A percentile compares a stretch with the other conserved stretches of the same genome.
Evolutionary conservation across 2,329 filamentous ascomycete genomes (phyloP).

Genomic region (Paramyrothecium roridum): DNA sequence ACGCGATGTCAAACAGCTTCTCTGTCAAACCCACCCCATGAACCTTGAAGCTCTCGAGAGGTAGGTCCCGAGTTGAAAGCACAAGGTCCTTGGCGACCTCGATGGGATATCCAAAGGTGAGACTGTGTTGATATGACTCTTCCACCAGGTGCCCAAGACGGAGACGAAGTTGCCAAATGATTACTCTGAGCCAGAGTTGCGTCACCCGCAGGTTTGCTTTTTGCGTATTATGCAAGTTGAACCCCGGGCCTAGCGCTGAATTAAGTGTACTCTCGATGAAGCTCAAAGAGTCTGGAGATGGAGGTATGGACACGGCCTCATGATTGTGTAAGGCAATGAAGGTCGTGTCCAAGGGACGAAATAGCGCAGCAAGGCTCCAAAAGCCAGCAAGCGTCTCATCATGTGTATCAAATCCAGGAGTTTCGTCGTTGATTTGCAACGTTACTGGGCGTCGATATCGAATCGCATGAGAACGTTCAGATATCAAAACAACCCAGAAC

Average conservation of each 20-base stretch:
- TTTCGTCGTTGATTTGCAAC: slow-evolving; percentile 34
- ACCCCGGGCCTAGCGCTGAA: slow-evolving; percentile 27
- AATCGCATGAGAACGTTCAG: slow-evolving; percentile 41
- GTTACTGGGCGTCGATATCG: slow-evolving; percentile 41
- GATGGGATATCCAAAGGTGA: slow-evolving; percentile 40
- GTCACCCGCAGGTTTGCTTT: slow-evolving; percentile 41
- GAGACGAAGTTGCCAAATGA: slow-evolving; percentile 42
- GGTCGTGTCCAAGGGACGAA: slow-evolving; percentile 36
- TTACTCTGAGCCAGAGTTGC: slow-evolving; percentile 41
- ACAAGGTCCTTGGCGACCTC: slow-evolving; percentile 37
- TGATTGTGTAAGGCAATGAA: slow-evolving; percentile 39
- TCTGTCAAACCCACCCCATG: slow-evolving; percentile 45
- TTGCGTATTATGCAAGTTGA: slow-evolving; percentile 36
- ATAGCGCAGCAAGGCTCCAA: slow-evolving; percentile 35
- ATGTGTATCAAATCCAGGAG: slow-evolving; percentile 25
- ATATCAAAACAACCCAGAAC: slow-evolving; percentile 42
- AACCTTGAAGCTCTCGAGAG: slow-evolving; percentile 34
- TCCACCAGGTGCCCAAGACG: slow-evolving; percentile 37
- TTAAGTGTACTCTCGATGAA: slow-evolving; percentile 33
- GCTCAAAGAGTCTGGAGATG: slow-evolving; percentile 28
- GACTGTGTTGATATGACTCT: slow-evolving; percentile 24
- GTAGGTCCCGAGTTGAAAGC: slow-evolving; percentile 32
- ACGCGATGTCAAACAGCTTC: slow-evolving; percentile 43
- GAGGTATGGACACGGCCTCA: slow-evolving; percentile 26
- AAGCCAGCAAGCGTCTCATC: slow-evolving; percentile 32